Evolutionary conservation across 768 basidiomycete genomes (phyloP), one percentile per base, ranked within the genome.

Genomic region (Lactarius quietus): DNA sequence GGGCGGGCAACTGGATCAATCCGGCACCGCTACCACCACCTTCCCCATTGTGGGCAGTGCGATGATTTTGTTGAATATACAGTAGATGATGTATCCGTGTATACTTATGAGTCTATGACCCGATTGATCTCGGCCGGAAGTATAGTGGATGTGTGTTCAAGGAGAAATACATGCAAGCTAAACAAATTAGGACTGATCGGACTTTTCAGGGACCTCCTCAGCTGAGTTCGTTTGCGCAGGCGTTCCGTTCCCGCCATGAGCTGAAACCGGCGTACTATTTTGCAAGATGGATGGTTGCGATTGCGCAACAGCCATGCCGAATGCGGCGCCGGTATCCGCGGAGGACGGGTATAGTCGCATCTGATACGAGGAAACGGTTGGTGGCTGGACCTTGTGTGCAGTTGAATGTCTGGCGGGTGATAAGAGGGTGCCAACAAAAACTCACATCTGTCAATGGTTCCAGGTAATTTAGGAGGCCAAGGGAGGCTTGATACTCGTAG

Each of bases 391-490:
- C 69, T 69, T 54, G n/a, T 23, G n/a, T n/a, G 35, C 23, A 23
- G 17, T 29, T 67, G 43, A 66, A 56, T 33, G 10, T 31, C 31
- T 17, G 18, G 58, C 26, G 7, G 26, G n/a, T 23, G 45, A 31
- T 3, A 15, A 41, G 52, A 45, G 33, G 43, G 26, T 33, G 33
- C 3, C 33, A 29, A 8, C 29, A 35, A 56, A 20, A 15, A 38
- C 56, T 58, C 48, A 67, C 68, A 38, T 66, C 39, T 48, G 62
- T 63, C 23, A 69, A 51, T 29, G 43, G 38, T 20, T 68, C 67
- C n/a, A 69, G 69, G 53, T 68, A 65, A 53, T 64, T 64, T 26
- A 61, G 59, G 39, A 69, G 35, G 39, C 63, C 63, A 17, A 63
- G 69, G 35, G 59, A 54, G 0, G 57, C 23, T 51, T 68, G 67